These are phyloP conservation scores for Coniferiporia sulphurascens DNA, from an alignment of 1,284 basidiomycete genomes.

Conservation along the genomic window DNA sequence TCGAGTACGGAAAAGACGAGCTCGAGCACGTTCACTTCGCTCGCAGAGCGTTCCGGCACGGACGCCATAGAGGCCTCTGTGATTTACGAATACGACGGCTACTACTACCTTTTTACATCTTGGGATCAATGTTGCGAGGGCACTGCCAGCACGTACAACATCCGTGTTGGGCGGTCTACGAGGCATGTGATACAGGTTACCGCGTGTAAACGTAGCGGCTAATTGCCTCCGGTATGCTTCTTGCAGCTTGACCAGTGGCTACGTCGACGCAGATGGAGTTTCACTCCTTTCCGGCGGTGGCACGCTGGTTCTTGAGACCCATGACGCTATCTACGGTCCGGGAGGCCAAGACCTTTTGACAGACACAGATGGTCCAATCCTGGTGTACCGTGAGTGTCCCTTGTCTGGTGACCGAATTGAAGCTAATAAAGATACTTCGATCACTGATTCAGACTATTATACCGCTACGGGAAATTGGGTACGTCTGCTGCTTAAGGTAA, in stretches of 20 bases:
- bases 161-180: slow-evolving; percentile 48
- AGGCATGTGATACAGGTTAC: slow-evolving; percentile 27
- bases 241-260: slow-evolving; percentile 37
- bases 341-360: slow-evolving; percentile 37
- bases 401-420: too few species aligned
- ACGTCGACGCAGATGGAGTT: slow-evolving; percentile 44
- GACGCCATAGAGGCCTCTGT: slow-evolving; percentile 24
- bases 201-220: background rate
- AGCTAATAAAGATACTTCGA: background rate
- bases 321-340: slow-evolving; percentile 42
- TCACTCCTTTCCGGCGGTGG: slow-evolving; percentile 45
- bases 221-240: background rate
- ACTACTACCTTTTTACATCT: slow-evolving; percentile 52
- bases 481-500: slow-evolving; percentile 23
- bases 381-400: slow-evolving; percentile 36
- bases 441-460: slow-evolving; percentile 16
- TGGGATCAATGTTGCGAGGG: slow-evolving; percentile 55
- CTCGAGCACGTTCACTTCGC: slow-evolving; percentile 17
- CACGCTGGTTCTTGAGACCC: slow-evolving; percentile 43
- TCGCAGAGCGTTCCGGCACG: slow-evolving; percentile 22
- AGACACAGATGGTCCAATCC: slow-evolving; percentile 34
- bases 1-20: slow-evolving; percentile 23
- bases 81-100: slow-evolving; percentile 41
- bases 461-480: slow-evolving; percentile 31
- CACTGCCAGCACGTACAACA: slow-evolving; percentile 51